These are phyloP conservation scores for Monosporozyma aerobia DNA, from an alignment of 805 yeast species.

Conservation along the genomic window DNA sequence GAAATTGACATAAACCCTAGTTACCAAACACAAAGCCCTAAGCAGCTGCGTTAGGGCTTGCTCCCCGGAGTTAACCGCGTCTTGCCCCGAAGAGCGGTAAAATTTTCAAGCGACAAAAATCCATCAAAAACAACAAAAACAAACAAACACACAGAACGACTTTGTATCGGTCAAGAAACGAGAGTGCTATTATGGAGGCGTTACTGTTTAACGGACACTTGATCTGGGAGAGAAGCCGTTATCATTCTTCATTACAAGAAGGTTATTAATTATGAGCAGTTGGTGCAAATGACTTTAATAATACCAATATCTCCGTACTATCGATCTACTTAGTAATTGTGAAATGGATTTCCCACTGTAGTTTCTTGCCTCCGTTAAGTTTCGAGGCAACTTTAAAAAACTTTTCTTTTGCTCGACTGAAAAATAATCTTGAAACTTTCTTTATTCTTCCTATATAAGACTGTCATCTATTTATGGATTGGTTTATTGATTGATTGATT, in stretches of 20 bases:
- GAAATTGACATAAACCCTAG: not conserved
- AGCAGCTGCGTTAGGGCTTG: not conserved
- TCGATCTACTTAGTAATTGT: no score
- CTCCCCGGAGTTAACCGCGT: not conserved
- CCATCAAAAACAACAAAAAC: no score
- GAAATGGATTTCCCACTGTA: not conserved
- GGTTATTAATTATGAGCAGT: no score
- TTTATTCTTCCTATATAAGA: not conserved
- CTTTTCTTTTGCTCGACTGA: not conserved
- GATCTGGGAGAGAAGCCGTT: not conserved
- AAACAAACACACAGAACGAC: not conserved
- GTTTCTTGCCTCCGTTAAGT: not conserved
- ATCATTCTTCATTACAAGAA: not conserved
- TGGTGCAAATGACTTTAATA: no score
- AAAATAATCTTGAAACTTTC: not conserved
- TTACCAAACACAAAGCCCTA: not conserved
- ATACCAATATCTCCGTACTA: no score
- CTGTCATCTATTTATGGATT: not conserved
- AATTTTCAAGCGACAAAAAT: no score
- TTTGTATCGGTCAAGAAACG: not conserved
- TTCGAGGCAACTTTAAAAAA: not conserved
- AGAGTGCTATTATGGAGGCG: not conserved
- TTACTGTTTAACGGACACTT: not conserved
- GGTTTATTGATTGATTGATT: no score
- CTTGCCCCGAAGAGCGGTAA: not conserved